Conservation (phyloP, 2,329 filamentous ascomycete genomes). For the Falciphora oryzae region DNA sequence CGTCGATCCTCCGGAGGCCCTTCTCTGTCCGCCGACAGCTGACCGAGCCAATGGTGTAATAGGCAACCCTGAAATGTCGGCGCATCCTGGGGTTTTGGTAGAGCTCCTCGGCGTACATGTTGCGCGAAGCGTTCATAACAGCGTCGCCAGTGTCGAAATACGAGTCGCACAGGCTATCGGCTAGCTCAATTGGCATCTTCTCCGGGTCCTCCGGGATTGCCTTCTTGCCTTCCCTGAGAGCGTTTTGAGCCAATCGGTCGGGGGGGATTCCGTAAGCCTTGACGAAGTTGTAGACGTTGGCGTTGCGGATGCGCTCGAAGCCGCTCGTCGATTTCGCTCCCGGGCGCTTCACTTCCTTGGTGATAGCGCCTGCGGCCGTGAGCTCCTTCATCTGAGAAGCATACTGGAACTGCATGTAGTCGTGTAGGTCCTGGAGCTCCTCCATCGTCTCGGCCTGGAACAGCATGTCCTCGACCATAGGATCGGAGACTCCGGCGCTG, state of each 20-base stretch:
- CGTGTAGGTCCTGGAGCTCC: constrained; percentile 92
- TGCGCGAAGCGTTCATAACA: constrained; percentile 72
- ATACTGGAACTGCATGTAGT: constrained; percentile 95
- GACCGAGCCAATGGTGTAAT: constrained; percentile 77
- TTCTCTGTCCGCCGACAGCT: constrained; percentile 92
- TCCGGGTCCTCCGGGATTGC: constrained; percentile 79
- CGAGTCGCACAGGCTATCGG: constrained; percentile 67
- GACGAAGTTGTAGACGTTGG: constrained; percentile 76
- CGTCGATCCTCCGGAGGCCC: constrained; percentile 86
- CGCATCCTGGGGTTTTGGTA: constrained; percentile 83
- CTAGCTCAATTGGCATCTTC: constrained; percentile 77
- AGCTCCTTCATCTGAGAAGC: constrained; percentile 77
- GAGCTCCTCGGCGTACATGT: constrained; percentile 88
- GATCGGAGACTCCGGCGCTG: constrained; percentile 58
- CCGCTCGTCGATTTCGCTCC: constrained; percentile 70
- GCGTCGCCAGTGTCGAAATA: constrained; percentile 71
- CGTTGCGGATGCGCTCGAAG: constrained; percentile 78
- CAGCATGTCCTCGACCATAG: constrained; percentile 77
- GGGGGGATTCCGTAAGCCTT: constrained; percentile 85
- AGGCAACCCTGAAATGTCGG: constrained; percentile 75
- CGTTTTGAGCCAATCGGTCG: constrained; percentile 83
- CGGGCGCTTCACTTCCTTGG: constrained; percentile 69
- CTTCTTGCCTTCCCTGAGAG: constrained; percentile 69
- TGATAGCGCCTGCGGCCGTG: constrained; percentile 54
- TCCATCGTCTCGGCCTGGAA: constrained; percentile 78